Evolutionary conservation across 1,284 basidiomycete genomes (phyloP), one percentile per base, ranked within the genome.

Genomic region (Pseudozyma flocculosa): DNA sequence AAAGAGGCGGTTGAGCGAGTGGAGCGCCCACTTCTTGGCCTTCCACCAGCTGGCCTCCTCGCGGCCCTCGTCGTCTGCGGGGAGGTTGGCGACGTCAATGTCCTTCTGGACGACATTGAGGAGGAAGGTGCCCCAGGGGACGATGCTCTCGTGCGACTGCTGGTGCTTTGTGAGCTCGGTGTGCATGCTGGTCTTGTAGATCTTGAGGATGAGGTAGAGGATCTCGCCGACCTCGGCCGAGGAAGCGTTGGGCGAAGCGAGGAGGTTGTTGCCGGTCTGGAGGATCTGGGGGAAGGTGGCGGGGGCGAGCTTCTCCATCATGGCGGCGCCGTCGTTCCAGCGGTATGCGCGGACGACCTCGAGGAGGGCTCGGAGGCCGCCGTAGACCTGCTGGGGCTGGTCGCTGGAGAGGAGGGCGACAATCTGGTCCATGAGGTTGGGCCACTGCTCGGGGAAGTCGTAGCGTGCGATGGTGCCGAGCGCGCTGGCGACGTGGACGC

Each of bases 1-100:
- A 45, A 76, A 76, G 43, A 78, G 73, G 54, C 70, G 70, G 70
- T 76, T 76, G 51, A 78, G 69, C 34, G 70, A 66, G 62, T 67
- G 70, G 68, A 67, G 75, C 14, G 75, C 70, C 75, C 75, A 78
- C 60, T 78, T 78, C 59, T 78, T 78, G 26, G 75, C 74, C 62
- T 72, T 74, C 71, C 71, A 76, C 75, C 75, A 78, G 3, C 61
- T 52, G 36, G 58, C 45, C 18, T 48, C 36, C 50, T 71, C 61
- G 17, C 41, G 51, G 5, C 40, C 41, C 17, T 73, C 72, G 21
- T 71, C 68, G 48, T 70, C 70, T 18, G 54, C 50, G 18, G 70
- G 72, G 4, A 77, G 57, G 24, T 57, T 50, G 14, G 49, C 30
- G 11, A 58, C 40, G 30, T 66, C 60, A 40, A 73, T 52, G 43